Conservation (phyloP, 192 early-diverging fungal genomes). For the Backusella mclennaniae region DNA sequence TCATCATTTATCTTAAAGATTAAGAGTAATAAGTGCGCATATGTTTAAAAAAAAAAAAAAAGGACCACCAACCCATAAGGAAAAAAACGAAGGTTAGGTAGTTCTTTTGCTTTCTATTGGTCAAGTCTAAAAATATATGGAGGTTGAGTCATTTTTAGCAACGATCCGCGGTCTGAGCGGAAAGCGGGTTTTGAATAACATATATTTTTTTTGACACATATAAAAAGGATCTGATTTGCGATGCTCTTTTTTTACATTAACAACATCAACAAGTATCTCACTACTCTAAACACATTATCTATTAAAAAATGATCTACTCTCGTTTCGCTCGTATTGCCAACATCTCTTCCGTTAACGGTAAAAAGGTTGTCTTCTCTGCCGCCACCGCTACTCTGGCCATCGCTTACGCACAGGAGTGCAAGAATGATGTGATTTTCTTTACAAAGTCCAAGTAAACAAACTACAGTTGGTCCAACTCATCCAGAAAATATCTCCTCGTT, state of each 20-base stretch:
- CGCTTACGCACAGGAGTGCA: slow-evolving; percentile 27
- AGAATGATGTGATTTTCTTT: slow-evolving; percentile 32
- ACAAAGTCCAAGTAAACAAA: slow-evolving; percentile 19
- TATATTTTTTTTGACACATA: neutral
- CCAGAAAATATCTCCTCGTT: neutral
- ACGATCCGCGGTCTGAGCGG: slow-evolving; percentile 5
- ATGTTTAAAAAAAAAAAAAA: neutral
- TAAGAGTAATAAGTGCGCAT: neutral
- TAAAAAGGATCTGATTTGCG: neutral
- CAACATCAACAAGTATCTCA: neutral
- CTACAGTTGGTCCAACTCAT: neutral
- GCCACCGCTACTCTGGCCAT: slow-evolving; percentile 9
- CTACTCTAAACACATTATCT: neutral
- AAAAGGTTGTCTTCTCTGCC: neutral
- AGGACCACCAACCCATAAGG: neutral
- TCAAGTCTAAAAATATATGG: slow-evolving; percentile 4
- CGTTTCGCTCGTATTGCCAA: slow-evolving; percentile 8
- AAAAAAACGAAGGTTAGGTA: neutral
- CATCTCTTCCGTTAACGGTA: neutral
- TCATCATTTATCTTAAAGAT: neutral
- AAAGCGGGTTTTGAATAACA: neutral
- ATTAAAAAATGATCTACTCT: slow-evolving; percentile 2
- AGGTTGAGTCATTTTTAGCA: slow-evolving; percentile 6
- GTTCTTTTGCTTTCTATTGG: neutral
- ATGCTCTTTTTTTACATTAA: neutral